Conservation (phyloP, 73 alveolate species). For the Paramecium sexaurelia region DNA sequence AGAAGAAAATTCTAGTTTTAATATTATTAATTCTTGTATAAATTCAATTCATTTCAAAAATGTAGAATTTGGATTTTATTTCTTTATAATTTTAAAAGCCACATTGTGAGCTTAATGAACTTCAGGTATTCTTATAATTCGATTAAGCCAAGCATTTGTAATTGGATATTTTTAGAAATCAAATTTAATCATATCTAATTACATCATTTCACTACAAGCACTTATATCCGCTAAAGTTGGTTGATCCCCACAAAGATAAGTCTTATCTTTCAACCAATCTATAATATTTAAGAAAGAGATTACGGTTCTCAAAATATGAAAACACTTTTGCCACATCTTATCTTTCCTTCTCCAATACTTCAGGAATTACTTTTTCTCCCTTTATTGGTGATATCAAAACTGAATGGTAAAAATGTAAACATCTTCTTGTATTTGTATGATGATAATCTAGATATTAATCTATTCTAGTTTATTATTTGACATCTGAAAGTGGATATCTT, state of each 20-base stretch:
- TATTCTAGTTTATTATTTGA: neutral
- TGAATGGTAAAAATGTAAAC: neutral
- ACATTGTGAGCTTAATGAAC: neutral
- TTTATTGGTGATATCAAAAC: constrained; percentile 12
- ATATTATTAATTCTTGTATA: too few relatives aligned
- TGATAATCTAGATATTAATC: constrained; percentile 51
- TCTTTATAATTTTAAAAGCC: neutral
- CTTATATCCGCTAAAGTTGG: constrained; percentile 46
- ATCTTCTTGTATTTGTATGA: constrained; percentile 42
- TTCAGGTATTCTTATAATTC: neutral
- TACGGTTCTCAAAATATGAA: neutral
- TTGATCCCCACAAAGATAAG: neutral
- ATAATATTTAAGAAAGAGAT: neutral
- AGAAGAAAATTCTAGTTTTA: too few relatives aligned
- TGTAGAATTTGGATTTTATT: neutral
- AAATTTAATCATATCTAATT: constrained; percentile 40
- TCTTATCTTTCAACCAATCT: neutral
- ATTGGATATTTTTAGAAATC: constrained; percentile 18
- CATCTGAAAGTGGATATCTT: neutral
- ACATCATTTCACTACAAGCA: constrained; percentile 28
- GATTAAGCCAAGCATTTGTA: neutral
- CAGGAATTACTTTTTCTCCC: neutral
- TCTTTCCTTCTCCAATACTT: neutral
- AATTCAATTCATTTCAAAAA: neutral
- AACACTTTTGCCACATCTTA: constrained; percentile 8